Evolutionary conservation across 1,284 basidiomycete species (phyloP).

Genomic region (Ceratobasidium sp.): DNA sequence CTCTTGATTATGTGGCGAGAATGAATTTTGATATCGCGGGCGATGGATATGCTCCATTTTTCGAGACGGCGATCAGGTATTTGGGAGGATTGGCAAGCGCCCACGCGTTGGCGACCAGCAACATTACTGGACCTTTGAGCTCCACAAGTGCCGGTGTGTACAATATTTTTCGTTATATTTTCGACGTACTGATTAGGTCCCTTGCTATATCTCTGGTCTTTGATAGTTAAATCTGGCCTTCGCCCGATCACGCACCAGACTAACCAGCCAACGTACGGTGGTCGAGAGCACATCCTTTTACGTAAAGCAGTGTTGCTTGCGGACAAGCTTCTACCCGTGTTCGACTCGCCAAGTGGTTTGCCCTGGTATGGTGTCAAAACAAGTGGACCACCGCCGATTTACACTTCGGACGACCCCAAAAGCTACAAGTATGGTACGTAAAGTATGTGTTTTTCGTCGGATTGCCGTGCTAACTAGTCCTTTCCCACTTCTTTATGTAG

Average conservation of each 20-base stretch:
- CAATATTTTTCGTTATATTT: neutral
- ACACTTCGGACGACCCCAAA: constrained; percentile 12
- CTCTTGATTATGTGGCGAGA: constrained; percentile 70
- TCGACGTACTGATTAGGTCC: constrained; percentile 6
- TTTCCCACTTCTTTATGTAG: neutral
- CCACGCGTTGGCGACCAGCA: constrained; percentile 68
- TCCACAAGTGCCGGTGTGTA: constrained; percentile 9
- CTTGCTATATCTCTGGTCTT: neutral
- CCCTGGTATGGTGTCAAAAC: constrained; percentile 60
- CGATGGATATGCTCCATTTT: constrained; percentile 63
- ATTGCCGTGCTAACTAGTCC: neutral
- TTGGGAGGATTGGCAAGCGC: constrained; percentile 84
- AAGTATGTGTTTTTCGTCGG: neutral
- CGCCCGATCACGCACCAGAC: neutral
- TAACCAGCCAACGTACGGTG: neutral
- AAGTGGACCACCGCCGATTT: neutral
- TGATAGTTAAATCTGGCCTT: neutral
- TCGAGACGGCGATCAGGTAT: constrained; percentile 89
- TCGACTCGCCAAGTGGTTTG: constrained; percentile 58
- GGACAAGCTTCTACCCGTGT: constrained; percentile 59
- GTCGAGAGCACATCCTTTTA: constrained; percentile 50
- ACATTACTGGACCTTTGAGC: constrained; percentile 18
- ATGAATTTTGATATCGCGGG: constrained; percentile 63
- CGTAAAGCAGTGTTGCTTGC: constrained; percentile 63
- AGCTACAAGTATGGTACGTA: constrained; percentile 52